Percentiles rank a stretch among this genome's conserved stretches.
Conservation (phyloP, 805 yeast genomes). For the Ogataea haglerorum region DNA sequence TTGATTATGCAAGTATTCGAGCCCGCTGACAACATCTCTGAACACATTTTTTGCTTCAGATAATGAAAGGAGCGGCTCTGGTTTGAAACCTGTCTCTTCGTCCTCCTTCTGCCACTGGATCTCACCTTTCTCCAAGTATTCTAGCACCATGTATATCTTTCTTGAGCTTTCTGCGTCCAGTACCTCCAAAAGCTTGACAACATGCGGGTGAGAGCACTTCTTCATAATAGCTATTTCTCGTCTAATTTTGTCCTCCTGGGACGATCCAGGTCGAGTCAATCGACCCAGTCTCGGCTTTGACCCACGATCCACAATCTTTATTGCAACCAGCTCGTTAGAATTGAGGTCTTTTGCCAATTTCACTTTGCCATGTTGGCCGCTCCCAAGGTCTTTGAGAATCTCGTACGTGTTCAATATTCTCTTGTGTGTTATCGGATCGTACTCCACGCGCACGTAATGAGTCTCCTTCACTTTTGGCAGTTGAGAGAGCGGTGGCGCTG, state of each 20-base stretch:
- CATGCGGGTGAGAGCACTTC: constrained; percentile 86
- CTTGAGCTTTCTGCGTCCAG: constrained; percentile 80
- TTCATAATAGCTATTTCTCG: constrained; percentile 92
- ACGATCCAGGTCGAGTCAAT: constrained; percentile 26
- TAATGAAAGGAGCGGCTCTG: constrained; percentile 64
- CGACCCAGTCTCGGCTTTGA: constrained; percentile 52
- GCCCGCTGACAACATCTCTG: constrained; percentile 80
- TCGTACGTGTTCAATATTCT: constrained; percentile 88
- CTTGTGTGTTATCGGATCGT: constrained; percentile 81
- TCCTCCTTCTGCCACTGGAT: constrained; percentile 67
- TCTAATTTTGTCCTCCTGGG: constrained; percentile 68
- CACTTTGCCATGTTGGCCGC: constrained; percentile 99
- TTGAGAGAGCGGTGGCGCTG: not conserved
- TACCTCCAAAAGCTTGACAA: constrained; percentile 83
- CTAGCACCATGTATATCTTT: constrained; percentile 86
- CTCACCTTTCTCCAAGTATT: constrained; percentile 88
- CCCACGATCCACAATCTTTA: constrained; percentile 83
- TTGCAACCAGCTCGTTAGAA: constrained; percentile 74
- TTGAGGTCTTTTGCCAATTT: constrained; percentile 78
- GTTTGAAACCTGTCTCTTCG: constrained; percentile 22
- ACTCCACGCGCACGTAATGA: constrained; percentile 70
- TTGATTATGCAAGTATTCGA: constrained; percentile 86
- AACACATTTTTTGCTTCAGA: constrained; percentile 67
- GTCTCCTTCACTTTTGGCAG: constrained; percentile 70
- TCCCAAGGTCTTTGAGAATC: constrained; percentile 79